Evolutionary conservation across 805 yeast genomes (phyloP).

Genomic region (Metschnikowia orientalis): DNA sequence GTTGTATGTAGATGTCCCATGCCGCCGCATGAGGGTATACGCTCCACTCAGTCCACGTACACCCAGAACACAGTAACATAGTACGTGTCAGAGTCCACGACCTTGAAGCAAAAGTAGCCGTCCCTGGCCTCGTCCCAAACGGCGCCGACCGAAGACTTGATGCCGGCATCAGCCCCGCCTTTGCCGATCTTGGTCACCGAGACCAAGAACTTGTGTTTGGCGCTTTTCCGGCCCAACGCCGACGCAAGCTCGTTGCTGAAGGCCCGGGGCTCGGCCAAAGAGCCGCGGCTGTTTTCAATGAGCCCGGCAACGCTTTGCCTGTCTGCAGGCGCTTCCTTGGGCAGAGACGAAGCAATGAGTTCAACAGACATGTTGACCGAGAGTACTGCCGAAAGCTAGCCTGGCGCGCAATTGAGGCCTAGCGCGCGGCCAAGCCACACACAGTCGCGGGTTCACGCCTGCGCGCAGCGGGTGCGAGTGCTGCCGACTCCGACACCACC

Average conservation of each 20-base stretch:
- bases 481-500: too few relatives aligned
- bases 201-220: slow-evolving; percentile 54
- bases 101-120: slow-evolving; percentile 42
- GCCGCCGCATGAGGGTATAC: background rate
- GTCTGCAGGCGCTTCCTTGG: slow-evolving; percentile 13
- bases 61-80: slow-evolving; percentile 19
- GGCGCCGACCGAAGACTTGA: slow-evolving; percentile 45
- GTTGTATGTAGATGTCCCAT: background rate
- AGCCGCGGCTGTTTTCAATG: slow-evolving; percentile 2
- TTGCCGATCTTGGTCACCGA: slow-evolving; percentile 35
- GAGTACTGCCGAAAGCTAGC: too few relatives aligned
- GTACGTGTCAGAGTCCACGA: slow-evolving; percentile 21
- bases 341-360: slow-evolving; percentile 8
- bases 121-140: slow-evolving; percentile 56
- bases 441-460: too few relatives aligned
- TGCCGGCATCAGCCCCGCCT: slow-evolving; percentile 18
- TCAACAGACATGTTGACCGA: slow-evolving; percentile 11
- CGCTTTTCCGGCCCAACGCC: slow-evolving; percentile 40
- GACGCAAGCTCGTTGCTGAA: slow-evolving; percentile 31
- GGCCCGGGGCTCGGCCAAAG: slow-evolving; percentile 15
- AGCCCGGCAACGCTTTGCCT: slow-evolving; percentile 6
- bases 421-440: too few relatives aligned
- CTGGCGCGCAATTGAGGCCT: too few relatives aligned
- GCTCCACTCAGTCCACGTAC: slow-evolving; percentile 8
- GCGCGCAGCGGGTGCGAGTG: too few relatives aligned